Evolutionary conservation across 129 eudicot genomes (phyloP).

Genomic region (Deinandra increscens): DNA sequence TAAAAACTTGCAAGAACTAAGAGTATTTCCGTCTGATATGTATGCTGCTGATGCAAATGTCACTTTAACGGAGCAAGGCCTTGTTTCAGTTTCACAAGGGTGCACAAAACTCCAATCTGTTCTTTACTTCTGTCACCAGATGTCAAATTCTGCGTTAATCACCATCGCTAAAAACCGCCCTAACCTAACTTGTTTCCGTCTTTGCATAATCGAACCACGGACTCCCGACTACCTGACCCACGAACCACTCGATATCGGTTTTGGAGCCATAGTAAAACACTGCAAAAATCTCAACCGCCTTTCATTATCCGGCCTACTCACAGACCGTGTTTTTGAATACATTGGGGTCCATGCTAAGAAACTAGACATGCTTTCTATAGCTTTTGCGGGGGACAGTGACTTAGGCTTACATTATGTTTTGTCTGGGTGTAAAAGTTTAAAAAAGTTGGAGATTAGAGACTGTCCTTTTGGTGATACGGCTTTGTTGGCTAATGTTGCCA

Average conservation of each 20-base stretch:
- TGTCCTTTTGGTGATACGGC: constrained; percentile 90
- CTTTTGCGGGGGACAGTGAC: constrained; percentile 86
- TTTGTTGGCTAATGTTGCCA: constrained; percentile 71
- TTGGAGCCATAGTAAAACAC: constrained; percentile 69
- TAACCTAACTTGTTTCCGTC: constrained; percentile 48
- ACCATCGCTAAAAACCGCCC: constrained; percentile 64
- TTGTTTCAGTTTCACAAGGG: constrained; percentile 73
- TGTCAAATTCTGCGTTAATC: constrained; percentile 69
- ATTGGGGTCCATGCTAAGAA: constrained; percentile 67
- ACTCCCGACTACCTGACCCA: constrained; percentile 27
- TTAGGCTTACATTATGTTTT: constrained; percentile 73
- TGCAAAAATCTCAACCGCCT: constrained; percentile 65
- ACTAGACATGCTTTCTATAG: constrained; percentile 83
- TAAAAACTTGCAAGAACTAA: constrained; percentile 60
- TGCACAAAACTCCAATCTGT: constrained; percentile 82
- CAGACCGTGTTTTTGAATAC: constrained; percentile 65
- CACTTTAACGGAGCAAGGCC: constrained; percentile 26
- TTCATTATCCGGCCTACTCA: constrained; percentile 68
- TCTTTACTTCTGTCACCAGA: constrained; percentile 77
- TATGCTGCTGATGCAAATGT: constrained; percentile 60
- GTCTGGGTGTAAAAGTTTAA: constrained; percentile 73
- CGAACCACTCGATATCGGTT: constrained; percentile 72
- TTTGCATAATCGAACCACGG: constrained; percentile 63
- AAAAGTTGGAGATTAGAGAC: constrained; percentile 80
- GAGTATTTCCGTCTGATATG: constrained; percentile 83